Evolutionary conservation across 225 moss, liverwort and hornwort species (phyloP).

Genomic region (Marchantia paleacea): DNA sequence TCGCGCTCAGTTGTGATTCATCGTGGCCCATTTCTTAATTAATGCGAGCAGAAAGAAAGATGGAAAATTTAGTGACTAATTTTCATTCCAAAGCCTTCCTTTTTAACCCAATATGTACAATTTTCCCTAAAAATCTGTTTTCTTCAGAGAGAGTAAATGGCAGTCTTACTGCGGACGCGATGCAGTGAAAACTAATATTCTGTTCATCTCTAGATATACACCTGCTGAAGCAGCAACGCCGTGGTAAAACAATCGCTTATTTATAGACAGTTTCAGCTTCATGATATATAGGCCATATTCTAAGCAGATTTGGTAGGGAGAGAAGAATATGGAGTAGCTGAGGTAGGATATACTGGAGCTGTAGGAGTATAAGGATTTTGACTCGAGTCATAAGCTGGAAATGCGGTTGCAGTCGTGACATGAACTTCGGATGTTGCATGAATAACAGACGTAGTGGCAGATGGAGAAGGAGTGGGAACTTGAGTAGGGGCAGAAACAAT

Average conservation of each 20-base stretch:
- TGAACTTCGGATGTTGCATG: not conserved
- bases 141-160: not conserved
- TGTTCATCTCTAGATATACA: not conserved
- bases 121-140: too few species aligned
- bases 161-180: not conserved
- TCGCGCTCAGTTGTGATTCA: too few species aligned
- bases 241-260: not conserved
- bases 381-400: not conserved
- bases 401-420: not conserved
- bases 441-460: not conserved
- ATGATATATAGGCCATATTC: not conserved
- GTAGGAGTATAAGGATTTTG: slow-evolving; percentile 1
- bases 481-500: not conserved
- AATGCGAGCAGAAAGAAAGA: too few species aligned
- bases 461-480: not conserved
- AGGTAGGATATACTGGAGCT: slow-evolving; percentile 6
- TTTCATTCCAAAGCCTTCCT: too few species aligned
- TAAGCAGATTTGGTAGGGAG: not conserved
- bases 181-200: not conserved
- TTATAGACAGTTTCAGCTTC: too few species aligned
- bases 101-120: not conserved
- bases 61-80: too few species aligned
- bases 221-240: not conserved
- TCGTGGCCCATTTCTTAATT: too few species aligned
- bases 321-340: not conserved